Base-by-base conservation (phyloP, 805 yeast species). In the Lipomyces yamadae region DNA sequence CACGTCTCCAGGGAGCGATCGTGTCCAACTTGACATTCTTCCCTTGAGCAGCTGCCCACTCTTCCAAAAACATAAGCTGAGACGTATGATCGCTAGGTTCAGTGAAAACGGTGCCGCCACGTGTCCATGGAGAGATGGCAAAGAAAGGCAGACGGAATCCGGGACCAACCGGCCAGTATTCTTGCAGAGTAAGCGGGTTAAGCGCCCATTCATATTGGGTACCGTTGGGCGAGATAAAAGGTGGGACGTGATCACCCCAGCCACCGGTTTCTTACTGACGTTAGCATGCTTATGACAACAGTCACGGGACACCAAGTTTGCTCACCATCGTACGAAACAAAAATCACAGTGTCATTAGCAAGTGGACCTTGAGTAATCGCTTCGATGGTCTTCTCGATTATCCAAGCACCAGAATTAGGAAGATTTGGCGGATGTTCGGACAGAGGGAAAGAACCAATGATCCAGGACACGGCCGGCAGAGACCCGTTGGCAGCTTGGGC, bases 171-270 rank as follows among this genome's bases (percentile, higher is more conserved):
- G 74, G 74, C 33, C 69, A 65, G 24, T 58, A 32, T 15, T 63
- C 55, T 29, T 39, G 6, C 13, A 42, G 60, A 55, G 63, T 61
- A 24, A 61, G 63, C 34, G 72, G 72, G 61, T 72, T 72, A n/a
- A 55, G 57, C 61, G 65, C 52, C 75, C 75, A 73, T 48, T 73
- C 75, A 13, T 72, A 74, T 6, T 62, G 57, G 24, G 73, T 71
- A n/a, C 73, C 74, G 55, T 71, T 68, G n/a, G 74, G 74, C 10
- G 74, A 37, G 7, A 71, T 55, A 62, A 68, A 71, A 11, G 74
- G 75, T 13, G 68, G 62, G 45, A 73, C 74, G 53, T 73, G 75
- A 53, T 72, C 75, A 34, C 74, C 74, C 60, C 63, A 73, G 59
- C 74, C 75, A 30, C 75, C 75, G 42, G 74, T 72, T 62, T 73